These are phyloP conservation scores for Aspergillus pseudotamarii DNA, from an alignment of 2,329 filamentous ascomycete genomes.

Conservation along the genomic window DNA sequence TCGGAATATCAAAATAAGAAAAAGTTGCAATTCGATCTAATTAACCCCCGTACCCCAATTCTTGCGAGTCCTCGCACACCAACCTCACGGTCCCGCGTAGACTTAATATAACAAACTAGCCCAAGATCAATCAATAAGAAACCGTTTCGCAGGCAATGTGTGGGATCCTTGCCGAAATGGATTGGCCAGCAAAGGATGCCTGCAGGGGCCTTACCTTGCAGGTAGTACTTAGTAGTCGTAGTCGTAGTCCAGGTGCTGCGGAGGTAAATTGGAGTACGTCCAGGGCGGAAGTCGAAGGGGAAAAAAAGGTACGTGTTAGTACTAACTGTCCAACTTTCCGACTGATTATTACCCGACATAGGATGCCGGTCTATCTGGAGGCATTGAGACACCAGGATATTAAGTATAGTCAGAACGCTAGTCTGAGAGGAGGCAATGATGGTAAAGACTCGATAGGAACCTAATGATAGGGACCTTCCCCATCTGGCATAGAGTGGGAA, in stretches of 20 bases:
- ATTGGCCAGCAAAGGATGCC: background rate
- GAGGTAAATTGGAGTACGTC: background rate
- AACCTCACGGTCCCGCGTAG: background rate
- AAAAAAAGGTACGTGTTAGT: no score
- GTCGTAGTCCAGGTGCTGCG: background rate
- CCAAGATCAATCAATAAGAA: background rate
- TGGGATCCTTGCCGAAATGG: background rate
- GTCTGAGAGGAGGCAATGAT: background rate
- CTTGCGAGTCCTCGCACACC: no score
- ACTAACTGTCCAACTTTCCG: no score
- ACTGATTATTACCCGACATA: background rate
- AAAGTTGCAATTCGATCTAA: background rate
- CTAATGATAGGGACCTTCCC: background rate
- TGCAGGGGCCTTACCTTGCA: background rate
- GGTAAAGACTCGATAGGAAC: background rate
- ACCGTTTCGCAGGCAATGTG: background rate
- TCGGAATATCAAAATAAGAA: background rate
- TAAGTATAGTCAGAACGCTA: background rate
- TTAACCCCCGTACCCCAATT: background rate
- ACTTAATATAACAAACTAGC: background rate
- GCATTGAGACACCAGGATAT: background rate
- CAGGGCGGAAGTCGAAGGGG: no score
- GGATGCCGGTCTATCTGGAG: background rate
- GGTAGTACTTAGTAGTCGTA: no score
- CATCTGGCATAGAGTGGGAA: background rate